These are phyloP conservation scores for Dittrichia graveolens DNA, from an alignment of 129 eudicot species.

Conservation along the genomic window DNA sequence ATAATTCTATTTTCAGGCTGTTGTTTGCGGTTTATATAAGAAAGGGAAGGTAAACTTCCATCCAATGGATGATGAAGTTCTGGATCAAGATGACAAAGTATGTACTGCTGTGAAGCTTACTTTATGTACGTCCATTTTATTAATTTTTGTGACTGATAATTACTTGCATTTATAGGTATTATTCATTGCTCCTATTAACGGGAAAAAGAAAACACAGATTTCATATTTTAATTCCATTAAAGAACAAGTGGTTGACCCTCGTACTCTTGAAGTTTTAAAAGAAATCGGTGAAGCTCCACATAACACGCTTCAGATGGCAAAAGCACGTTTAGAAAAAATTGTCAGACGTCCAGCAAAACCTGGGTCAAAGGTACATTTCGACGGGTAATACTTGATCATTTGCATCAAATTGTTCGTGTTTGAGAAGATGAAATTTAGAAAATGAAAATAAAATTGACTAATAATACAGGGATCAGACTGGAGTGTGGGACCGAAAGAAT, in stretches of 20 bases:
- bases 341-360: constrained; percentile 66
- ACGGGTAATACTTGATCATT: constrained; percentile 6
- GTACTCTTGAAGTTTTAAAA: constrained; percentile 38
- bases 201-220: constrained; percentile 59
- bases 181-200: constrained; percentile 74
- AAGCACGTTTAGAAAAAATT: constrained; percentile 52
- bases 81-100: constrained; percentile 86
- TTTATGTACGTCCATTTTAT: neutral
- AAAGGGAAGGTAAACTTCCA: constrained; percentile 72
- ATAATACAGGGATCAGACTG: constrained; percentile 75
- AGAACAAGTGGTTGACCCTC: constrained; percentile 46
- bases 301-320: constrained; percentile 48
- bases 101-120: constrained; percentile 17
- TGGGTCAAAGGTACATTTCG: constrained; percentile 70
- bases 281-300: constrained; percentile 43
- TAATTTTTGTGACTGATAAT: no score
- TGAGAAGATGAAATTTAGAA: neutral
- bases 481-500: constrained; percentile 79
- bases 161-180: constrained; percentile 50
- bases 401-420: constrained; percentile 9
- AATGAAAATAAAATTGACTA: neutral
- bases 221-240: constrained; percentile 44
- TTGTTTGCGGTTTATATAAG: constrained; percentile 85
- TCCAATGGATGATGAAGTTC: constrained; percentile 81
- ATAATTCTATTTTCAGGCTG: constrained; percentile 50